Percentiles rank a stretch among this genome's conserved stretches.
phyloP scores from a whole-genome alignment of 208 protist species.

The Balamuthia mandrillaris region DNA sequence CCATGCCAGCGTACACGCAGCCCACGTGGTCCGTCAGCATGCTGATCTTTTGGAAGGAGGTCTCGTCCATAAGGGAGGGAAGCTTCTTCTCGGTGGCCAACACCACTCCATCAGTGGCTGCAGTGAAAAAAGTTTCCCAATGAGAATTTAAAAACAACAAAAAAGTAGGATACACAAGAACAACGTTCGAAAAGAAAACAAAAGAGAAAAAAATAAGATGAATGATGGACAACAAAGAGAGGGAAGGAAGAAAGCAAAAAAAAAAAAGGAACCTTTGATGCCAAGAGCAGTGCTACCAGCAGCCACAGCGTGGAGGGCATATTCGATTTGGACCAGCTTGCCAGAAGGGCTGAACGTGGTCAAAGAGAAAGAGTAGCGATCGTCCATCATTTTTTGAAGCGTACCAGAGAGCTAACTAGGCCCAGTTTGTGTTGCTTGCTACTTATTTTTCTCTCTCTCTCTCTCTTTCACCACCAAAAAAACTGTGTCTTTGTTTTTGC shows the following conservation, averaged over 20 bases:
- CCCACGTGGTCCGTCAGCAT: conserved; percentile 85
- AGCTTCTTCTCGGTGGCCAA: conserved; percentile 99
- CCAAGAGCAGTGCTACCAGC: conserved; percentile 77
- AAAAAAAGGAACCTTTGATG: conserved; percentile 74
- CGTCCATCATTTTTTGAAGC: background rate
- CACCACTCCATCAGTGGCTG: conserved; percentile 96
- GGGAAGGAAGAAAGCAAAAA: background rate
- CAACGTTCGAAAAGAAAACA: background rate
- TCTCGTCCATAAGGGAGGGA: conserved; percentile 90
- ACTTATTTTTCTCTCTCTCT: too few species aligned
- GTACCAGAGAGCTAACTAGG: background rate
- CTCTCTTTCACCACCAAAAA: too few species aligned
- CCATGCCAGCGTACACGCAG: conserved; percentile 97
- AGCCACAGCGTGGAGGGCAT: conserved; percentile 95
- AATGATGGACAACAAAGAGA: too few species aligned
- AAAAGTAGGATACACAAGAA: background rate
- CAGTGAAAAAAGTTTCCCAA: background rate
- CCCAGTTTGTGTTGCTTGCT: too few species aligned
- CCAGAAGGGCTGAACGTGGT: conserved; percentile 99
- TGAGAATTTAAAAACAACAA: background rate
- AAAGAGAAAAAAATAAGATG: background rate
- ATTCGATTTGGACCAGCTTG: conserved; percentile 99
- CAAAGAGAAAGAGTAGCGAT: conserved; percentile 86
- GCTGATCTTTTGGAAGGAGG: conserved; percentile 89
- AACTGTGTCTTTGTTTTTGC: too few species aligned